These are phyloP conservation scores for Chrysochromulina tobinii DNA, from an alignment of 78 protist species.

Conservation along the genomic window DNA sequence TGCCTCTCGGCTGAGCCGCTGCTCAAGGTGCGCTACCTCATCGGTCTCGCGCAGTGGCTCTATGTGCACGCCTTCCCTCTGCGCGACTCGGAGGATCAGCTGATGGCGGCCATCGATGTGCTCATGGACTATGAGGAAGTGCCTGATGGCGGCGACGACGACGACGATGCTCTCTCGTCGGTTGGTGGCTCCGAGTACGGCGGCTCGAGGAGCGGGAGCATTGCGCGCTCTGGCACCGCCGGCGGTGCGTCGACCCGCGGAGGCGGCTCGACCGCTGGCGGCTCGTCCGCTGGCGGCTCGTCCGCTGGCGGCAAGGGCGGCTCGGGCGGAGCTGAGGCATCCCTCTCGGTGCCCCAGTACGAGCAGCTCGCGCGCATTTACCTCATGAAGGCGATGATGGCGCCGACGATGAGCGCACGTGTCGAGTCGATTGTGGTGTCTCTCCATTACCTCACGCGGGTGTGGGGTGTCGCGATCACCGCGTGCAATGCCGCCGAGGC, in stretches of 20 bases:
- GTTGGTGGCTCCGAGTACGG: too few relatives aligned
- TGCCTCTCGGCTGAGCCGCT: background rate
- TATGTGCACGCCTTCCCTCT: background rate
- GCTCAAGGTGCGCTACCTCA: background rate
- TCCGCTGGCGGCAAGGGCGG: too few relatives aligned
- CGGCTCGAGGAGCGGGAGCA: too few relatives aligned
- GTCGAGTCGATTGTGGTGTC: background rate
- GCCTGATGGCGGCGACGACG: background rate
- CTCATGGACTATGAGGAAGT: background rate
- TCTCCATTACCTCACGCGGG: background rate
- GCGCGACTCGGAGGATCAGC: background rate
- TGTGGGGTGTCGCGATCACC: background rate
- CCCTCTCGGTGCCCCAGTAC: background rate
- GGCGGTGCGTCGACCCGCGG: background rate
- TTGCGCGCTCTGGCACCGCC: background rate
- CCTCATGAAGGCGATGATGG: background rate
- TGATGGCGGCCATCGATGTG: background rate
- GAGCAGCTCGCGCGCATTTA: constrained; percentile 13
- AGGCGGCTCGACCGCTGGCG: background rate
- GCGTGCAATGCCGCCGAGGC: background rate
- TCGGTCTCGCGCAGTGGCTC: background rate
- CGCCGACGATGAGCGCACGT: background rate
- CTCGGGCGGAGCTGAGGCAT: background rate
- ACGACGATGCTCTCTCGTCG: too few relatives aligned
- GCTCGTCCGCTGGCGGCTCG: background rate